These are phyloP conservation scores for Pulveroboletus sp. DNA, from an alignment of 768 basidiomycete genomes.

Conservation along the genomic window DNA sequence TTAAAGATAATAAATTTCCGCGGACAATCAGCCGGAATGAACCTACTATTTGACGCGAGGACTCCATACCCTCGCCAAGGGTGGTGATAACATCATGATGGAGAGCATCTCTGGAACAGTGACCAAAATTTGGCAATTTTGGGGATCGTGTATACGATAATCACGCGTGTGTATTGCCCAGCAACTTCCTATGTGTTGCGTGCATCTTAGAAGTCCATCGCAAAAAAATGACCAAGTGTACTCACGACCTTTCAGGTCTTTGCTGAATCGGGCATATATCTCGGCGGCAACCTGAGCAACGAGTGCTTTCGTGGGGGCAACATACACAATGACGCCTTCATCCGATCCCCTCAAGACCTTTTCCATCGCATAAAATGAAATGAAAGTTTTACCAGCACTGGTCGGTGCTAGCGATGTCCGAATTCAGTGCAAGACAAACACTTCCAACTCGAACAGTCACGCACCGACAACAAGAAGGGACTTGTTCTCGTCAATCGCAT, in stretches of 20 bases:
- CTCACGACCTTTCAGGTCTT: conserved; percentile 47
- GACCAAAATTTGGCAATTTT: conserved; percentile 67
- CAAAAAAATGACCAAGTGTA: conserved; percentile 20
- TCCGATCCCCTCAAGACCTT: conserved; percentile 57
- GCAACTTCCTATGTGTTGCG: conserved; percentile 42
- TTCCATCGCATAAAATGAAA: conserved; percentile 77
- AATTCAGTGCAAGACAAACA: not conserved
- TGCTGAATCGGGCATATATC: conserved; percentile 65
- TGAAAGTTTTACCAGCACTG: conserved; percentile 74
- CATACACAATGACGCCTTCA: conserved; percentile 65
- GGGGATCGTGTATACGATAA: conserved; percentile 56
- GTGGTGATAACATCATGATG: conserved; percentile 66
- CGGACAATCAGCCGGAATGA: not conserved
- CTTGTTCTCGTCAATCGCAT: conserved; percentile 53
- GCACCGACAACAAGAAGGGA: conserved; percentile 66
- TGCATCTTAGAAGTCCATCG: not conserved
- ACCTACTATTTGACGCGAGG: conserved; percentile 56
- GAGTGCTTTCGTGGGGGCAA: conserved; percentile 73
- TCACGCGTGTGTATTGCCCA: conserved; percentile 69
- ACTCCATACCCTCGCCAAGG: conserved; percentile 57
- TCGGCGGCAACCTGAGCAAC: conserved; percentile 72
- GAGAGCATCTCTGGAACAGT: conserved; percentile 71
- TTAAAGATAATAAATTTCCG: conserved; percentile 19
- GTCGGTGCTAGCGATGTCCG: conserved; percentile 48
- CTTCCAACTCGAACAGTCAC: conserved; percentile 6